These are phyloP conservation scores for Suhomyces bribrorum DNA, from an alignment of 1,139 yeast genomes.

Conservation along the genomic window DNA sequence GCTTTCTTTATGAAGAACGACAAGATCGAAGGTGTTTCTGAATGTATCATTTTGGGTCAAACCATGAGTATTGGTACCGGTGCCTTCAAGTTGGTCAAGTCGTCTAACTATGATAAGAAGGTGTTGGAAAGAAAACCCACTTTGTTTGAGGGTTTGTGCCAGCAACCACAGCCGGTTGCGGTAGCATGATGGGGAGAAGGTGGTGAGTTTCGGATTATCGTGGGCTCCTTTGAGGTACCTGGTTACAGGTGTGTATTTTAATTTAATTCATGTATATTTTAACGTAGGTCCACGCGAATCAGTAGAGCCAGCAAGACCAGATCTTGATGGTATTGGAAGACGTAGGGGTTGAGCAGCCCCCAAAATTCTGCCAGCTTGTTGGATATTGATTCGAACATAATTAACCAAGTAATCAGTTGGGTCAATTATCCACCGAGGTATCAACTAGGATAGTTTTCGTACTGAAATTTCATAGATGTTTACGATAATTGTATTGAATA, in stretches of 20 bases:
- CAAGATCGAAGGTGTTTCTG: slow-evolving; percentile 95
- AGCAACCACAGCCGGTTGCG: slow-evolving; percentile 15
- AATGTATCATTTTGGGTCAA: slow-evolving; percentile 96
- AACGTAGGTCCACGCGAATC: background rate
- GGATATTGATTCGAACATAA: too few relatives aligned
- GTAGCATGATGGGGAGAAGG: slow-evolving; percentile 8
- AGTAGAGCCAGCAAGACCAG: too few relatives aligned
- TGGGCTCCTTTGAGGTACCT: background rate
- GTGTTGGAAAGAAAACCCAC: slow-evolving; percentile 55
- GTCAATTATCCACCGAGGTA: too few relatives aligned
- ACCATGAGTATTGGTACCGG: slow-evolving; percentile 98
- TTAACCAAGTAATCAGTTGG: too few relatives aligned
- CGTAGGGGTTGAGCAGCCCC: too few relatives aligned
- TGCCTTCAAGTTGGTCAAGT: slow-evolving; percentile 80
- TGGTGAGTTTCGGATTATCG: too few relatives aligned
- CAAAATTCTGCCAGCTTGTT: background rate
- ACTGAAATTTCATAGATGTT: too few relatives aligned
- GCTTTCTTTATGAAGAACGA: slow-evolving; percentile 97
- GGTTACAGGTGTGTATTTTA: background rate
- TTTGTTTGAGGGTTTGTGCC: slow-evolving; percentile 59
- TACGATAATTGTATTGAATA: too few relatives aligned
- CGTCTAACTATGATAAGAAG: slow-evolving; percentile 46
- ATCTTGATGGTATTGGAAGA: too few relatives aligned
- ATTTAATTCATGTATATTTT: background rate
- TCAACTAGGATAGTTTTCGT: too few relatives aligned